phyloP scores from a whole-genome alignment of 306 rosid species.

The Biancaea sappan region DNA sequence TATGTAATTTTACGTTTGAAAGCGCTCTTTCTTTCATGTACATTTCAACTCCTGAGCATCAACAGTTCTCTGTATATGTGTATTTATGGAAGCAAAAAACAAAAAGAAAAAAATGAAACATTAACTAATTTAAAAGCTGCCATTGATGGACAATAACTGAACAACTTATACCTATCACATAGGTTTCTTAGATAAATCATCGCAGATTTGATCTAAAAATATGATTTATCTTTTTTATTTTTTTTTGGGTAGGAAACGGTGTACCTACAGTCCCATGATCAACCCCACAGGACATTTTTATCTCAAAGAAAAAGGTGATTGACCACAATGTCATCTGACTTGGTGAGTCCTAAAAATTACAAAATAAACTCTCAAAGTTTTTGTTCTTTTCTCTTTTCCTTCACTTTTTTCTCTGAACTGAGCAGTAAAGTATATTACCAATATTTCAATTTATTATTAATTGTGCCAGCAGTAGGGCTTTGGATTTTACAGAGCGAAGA shows the following conservation, averaged over 20 bases:
- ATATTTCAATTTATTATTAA: background rate
- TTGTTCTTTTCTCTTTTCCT: background rate
- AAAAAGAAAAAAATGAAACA: background rate
- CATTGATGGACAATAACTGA: background rate
- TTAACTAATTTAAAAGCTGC: background rate
- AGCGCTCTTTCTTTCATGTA: background rate
- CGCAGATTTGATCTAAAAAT: too few relatives aligned
- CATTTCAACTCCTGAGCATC: background rate
- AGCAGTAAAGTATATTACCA: background rate
- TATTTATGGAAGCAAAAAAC: background rate
- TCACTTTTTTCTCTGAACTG: background rate
- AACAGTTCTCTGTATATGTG: background rate
- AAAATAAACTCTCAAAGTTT: background rate
- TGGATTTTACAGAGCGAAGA: background rate
- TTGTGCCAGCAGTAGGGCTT: too few relatives aligned
- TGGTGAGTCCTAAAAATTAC: background rate
- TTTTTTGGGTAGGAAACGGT: background rate
- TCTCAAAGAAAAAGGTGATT: slow-evolving; percentile 1
- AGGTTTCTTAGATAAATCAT: too few relatives aligned
- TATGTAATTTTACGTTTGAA: background rate
- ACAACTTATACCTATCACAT: too few relatives aligned
- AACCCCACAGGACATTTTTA: background rate
- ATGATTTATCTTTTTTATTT: background rate
- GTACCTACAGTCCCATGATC: background rate
- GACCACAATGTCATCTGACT: background rate